phyloP scores from a whole-genome alignment of 805 yeast genomes.

The Teunomyces kruisii region DNA sequence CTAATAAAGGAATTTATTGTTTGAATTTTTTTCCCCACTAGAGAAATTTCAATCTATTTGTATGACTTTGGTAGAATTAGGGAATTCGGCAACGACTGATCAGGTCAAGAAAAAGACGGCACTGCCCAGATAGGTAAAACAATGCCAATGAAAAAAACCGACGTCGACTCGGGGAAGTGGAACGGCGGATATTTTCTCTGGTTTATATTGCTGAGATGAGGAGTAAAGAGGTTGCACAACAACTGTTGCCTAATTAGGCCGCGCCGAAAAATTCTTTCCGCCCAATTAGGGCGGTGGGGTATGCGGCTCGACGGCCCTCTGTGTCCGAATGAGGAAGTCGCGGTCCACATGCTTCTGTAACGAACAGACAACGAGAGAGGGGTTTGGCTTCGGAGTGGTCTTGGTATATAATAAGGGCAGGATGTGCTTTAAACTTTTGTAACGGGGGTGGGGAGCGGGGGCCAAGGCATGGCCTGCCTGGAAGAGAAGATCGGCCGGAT shows the following conservation, averaged over 20 bases:
- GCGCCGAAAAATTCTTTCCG: background rate
- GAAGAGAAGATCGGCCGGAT: too few species aligned
- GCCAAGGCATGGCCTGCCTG: too few species aligned
- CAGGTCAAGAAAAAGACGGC: conserved; percentile 2
- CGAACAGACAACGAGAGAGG: too few species aligned
- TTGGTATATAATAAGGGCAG: too few species aligned
- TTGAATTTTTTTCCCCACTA: conserved; percentile 1
- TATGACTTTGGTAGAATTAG: background rate
- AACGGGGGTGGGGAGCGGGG: too few species aligned
- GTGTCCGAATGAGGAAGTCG: background rate
- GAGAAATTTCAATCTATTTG: background rate
- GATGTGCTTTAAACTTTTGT: too few species aligned
- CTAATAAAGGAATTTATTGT: background rate
- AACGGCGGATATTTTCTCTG: background rate
- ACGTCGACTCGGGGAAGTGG: background rate
- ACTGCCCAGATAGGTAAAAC: background rate
- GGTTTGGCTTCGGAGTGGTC: too few species aligned
- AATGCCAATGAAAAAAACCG: background rate
- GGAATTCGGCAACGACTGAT: conserved; percentile 1
- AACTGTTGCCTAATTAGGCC: conserved; percentile 1
- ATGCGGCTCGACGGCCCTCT: background rate
- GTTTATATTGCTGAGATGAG: conserved; percentile 1
- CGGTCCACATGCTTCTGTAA: too few species aligned
- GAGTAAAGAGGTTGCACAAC: background rate
- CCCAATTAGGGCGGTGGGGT: background rate